phyloP scores from a whole-genome alignment of 208 protist genomes.

The Leishmania arabica region DNA sequence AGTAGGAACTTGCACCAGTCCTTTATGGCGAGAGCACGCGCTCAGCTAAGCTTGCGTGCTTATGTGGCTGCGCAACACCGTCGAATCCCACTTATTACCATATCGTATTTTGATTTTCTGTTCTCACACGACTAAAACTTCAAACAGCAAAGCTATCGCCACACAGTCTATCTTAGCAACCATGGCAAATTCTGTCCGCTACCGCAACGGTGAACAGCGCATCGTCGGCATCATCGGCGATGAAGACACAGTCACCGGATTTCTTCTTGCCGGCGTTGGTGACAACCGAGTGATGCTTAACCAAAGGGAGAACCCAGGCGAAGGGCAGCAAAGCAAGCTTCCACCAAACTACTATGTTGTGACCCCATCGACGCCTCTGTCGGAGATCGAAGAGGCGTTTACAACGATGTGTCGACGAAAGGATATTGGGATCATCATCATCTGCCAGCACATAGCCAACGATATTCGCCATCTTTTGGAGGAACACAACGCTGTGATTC shows the following conservation, averaged over 20 bases:
- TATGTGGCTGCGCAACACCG: not conserved
- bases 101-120: not conserved
- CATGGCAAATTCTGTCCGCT: slow-evolving; percentile 41
- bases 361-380: slow-evolving; percentile 82
- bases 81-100: not conserved
- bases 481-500: slow-evolving; percentile 88
- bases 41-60: not conserved
- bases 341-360: slow-evolving; percentile 94
- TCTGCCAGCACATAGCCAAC: slow-evolving; percentile 96
- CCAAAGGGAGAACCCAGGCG: slow-evolving; percentile 3
- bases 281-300: slow-evolving; percentile 73
- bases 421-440: slow-evolving; percentile 96
- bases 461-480: slow-evolving; percentile 96
- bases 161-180: slow-evolving; percentile 9
- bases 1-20: not conserved
- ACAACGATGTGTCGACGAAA: slow-evolving; percentile 79
- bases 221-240: slow-evolving; percentile 93
- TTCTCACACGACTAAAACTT: not conserved
- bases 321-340: slow-evolving; percentile 22
- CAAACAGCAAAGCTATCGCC: not conserved
- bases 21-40: not conserved
- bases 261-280: slow-evolving; percentile 96
- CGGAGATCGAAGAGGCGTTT: slow-evolving; percentile 95
- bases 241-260: slow-evolving; percentile 97
- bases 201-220: slow-evolving; percentile 74